phyloP scores from a whole-genome alignment of 805 yeast species.

The Zygoascus biomembranicola region DNA sequence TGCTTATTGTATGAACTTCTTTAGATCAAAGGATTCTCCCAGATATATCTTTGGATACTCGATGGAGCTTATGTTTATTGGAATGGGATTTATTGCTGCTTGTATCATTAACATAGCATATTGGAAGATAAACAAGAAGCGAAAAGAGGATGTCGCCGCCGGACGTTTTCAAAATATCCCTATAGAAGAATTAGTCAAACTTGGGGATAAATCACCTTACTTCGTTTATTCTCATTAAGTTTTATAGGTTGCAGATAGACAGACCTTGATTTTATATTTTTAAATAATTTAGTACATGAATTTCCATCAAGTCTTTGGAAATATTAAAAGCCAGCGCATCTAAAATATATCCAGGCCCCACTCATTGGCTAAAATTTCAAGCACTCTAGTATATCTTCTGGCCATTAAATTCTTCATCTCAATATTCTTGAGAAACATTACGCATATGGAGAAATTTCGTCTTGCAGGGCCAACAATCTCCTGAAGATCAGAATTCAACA shows the following conservation, averaged over 20 bases:
- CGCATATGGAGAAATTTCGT: slow-evolving; percentile 2
- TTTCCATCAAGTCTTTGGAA: too few species aligned
- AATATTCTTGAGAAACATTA: slow-evolving; percentile 1
- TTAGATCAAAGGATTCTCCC: slow-evolving; percentile 6
- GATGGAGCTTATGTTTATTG: slow-evolving; percentile 4
- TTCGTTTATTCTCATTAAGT: slow-evolving; percentile 25
- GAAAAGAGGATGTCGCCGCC: slow-evolving; percentile 22
- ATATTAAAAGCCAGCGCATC: not conserved
- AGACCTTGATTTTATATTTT: too few species aligned
- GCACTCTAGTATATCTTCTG: not conserved
- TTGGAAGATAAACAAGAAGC: slow-evolving; percentile 21
- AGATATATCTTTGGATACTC: slow-evolving; percentile 4
- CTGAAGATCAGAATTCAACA: not conserved
- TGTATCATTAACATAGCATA: slow-evolving; percentile 20
- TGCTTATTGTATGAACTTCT: slow-evolving; percentile 26
- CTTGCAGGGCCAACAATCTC: not conserved
- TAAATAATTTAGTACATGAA: too few species aligned
- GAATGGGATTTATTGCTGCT: slow-evolving; percentile 4
- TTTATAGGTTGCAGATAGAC: not conserved
- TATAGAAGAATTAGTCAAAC: slow-evolving; percentile 26
- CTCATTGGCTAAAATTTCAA: not conserved
- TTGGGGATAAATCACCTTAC: slow-evolving; percentile 39
- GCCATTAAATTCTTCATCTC: slow-evolving; percentile 4
- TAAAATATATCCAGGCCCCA: not conserved
- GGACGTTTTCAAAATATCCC: slow-evolving; percentile 29